phyloP scores from a whole-genome alignment of 805 yeast species.

The Lipomyces chichibuensis region DNA sequence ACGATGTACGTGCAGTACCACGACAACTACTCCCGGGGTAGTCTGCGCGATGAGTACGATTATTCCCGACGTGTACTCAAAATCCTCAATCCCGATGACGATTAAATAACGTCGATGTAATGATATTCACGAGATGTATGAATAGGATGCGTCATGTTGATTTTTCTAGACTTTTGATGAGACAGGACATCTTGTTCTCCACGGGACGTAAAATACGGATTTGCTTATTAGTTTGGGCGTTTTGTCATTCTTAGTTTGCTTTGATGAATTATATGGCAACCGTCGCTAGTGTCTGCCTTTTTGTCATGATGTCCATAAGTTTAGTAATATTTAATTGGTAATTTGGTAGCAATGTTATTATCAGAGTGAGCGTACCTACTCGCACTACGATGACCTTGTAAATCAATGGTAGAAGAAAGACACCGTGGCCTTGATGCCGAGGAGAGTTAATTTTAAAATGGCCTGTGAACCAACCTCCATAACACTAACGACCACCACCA shows the following conservation, averaged over 20 bases:
- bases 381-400: too few species aligned
- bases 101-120: slow-evolving; percentile 2
- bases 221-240: not conserved
- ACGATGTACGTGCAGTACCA: slow-evolving; percentile 53
- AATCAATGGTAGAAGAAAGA: not conserved
- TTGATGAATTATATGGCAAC: not conserved
- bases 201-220: not conserved
- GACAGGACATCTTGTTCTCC: not conserved
- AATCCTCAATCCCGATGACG: slow-evolving; percentile 55
- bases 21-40: slow-evolving; percentile 50
- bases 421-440: not conserved
- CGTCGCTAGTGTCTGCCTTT: not conserved
- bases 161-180: not conserved
- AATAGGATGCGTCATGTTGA: not conserved
- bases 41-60: slow-evolving; percentile 60
- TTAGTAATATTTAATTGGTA: not conserved
- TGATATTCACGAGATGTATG: not conserved
- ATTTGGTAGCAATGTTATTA: not conserved
- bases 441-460: not conserved
- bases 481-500: too few species aligned
- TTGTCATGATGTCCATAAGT: not conserved
- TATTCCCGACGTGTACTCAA: slow-evolving; percentile 59
- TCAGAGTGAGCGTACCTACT: too few species aligned
- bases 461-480: not conserved
- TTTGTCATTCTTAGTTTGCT: not conserved